Evolutionary conservation across 2,329 filamentous ascomycete species (phyloP).

Genomic region (Exutisphaerella laricina): DNA sequence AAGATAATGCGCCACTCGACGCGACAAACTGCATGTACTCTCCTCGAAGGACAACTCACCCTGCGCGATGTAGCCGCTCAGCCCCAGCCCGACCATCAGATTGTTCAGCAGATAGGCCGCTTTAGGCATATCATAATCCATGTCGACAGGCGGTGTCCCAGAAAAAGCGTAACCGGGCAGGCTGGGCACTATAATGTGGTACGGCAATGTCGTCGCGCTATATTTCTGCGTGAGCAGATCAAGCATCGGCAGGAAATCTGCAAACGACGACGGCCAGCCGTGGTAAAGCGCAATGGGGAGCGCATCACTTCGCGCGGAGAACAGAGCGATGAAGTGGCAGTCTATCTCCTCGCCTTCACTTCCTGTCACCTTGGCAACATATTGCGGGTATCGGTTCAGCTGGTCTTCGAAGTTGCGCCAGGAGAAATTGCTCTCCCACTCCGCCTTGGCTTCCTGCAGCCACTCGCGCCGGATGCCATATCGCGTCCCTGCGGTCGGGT

Average conservation of each 20-base stretch:
- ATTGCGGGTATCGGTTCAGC: conserved; percentile 50
- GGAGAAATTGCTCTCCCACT: conserved; percentile 44
- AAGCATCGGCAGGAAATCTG: conserved; percentile 53
- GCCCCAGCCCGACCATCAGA: conserved; percentile 50
- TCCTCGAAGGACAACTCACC: no score
- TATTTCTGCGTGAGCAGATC: conserved; percentile 45
- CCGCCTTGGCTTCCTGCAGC: conserved; percentile 36
- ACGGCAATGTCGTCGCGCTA: conserved; percentile 47
- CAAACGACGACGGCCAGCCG: conserved; percentile 51
- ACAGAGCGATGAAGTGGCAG: conserved; percentile 52
- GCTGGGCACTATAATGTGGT: conserved; percentile 53
- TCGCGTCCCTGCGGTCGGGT: conserved; percentile 37
- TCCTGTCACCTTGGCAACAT: conserved; percentile 38
- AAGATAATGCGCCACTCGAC: no score
- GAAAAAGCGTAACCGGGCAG: conserved; percentile 53
- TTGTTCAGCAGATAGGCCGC: conserved; percentile 45
- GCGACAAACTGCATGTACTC: no score
- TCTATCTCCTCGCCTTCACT: conserved; percentile 33
- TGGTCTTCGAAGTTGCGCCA: conserved; percentile 42
- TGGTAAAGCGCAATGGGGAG: conserved; percentile 45
- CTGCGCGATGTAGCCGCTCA: conserved; percentile 51
- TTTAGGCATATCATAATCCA: conserved; percentile 39
- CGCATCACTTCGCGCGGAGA: conserved; percentile 41
- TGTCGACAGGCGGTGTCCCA: conserved; percentile 42
- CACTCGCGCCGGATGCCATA: conserved; percentile 46